phyloP scores from a whole-genome alignment of 495 filamentous ascomycete species.

The Astrothelium macrocarpum region DNA sequence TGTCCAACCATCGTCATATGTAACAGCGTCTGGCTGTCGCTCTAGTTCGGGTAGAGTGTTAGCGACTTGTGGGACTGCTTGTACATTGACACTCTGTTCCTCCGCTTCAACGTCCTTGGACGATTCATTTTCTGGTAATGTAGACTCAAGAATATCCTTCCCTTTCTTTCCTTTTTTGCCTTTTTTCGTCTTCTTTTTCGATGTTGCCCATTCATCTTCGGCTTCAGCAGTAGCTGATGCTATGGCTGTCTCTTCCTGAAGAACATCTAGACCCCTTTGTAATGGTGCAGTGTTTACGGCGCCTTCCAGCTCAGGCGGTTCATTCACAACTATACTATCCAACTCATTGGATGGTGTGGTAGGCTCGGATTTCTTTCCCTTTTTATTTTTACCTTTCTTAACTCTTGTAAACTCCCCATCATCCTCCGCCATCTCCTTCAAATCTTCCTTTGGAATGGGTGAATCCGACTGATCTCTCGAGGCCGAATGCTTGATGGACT shows the following conservation, averaged over 20 bases:
- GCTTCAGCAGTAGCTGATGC: background rate
- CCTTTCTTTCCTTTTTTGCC: constrained; percentile 21
- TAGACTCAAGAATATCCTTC: constrained; percentile 2
- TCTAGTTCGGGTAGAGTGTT: background rate
- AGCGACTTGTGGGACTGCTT: background rate
- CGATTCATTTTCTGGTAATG: background rate
- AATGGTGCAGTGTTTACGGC: background rate
- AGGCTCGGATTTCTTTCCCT: background rate
- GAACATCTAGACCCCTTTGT: background rate
- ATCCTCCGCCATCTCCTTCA: constrained; percentile 3
- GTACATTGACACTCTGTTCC: background rate
- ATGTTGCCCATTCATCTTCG: constrained; percentile 8
- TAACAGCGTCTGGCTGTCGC: background rate
- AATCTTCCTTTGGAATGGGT: background rate
- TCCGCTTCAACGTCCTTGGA: background rate
- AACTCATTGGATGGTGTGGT: background rate
- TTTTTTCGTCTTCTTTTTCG: constrained; percentile 14
- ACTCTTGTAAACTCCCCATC: background rate
- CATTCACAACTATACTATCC: background rate
- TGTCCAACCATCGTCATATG: background rate
- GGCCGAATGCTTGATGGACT: constrained; percentile 1
- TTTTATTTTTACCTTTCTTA: background rate
- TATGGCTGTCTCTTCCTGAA: background rate
- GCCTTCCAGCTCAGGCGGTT: background rate
- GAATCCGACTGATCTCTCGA: background rate